phyloP scores from a whole-genome alignment of 23 red algal species.

The Gracilaria caudata region DNA sequence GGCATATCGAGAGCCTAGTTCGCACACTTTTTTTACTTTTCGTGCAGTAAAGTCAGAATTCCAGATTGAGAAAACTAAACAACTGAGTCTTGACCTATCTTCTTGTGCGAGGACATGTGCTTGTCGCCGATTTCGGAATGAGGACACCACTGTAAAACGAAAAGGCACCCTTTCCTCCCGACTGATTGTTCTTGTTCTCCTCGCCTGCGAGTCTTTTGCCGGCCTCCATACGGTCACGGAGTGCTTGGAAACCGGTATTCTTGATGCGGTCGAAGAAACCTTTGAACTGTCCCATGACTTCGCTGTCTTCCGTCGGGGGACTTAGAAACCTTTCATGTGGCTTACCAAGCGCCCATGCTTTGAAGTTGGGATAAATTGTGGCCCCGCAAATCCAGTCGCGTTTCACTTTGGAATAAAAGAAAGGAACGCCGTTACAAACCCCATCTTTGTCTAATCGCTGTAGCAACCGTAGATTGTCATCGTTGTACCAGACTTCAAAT shows the following conservation, averaged over 20 bases:
- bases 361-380: slow-evolving; percentile 95
- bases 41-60: slow-evolving; percentile 19
- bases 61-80: slow-evolving; percentile 13
- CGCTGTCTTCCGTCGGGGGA: slow-evolving; percentile 83
- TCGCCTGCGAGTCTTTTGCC: slow-evolving; percentile 66
- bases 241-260: slow-evolving; percentile 47
- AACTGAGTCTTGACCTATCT: background rate
- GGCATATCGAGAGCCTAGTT: slow-evolving; percentile 33
- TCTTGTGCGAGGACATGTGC: slow-evolving; percentile 35
- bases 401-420: slow-evolving; percentile 97
- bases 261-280: slow-evolving; percentile 67
- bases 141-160: slow-evolving; percentile 56
- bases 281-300: slow-evolving; percentile 74
- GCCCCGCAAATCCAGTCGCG: slow-evolving; percentile 96
- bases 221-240: slow-evolving; percentile 63
- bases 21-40: background rate
- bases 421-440: slow-evolving; percentile 94
- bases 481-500: slow-evolving; percentile 98
- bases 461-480: slow-evolving; percentile 91
- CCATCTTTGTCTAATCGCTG: slow-evolving; percentile 88
- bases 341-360: slow-evolving; percentile 85
- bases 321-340: slow-evolving; percentile 88
- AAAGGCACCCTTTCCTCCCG: slow-evolving; percentile 41
- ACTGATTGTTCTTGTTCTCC: slow-evolving; percentile 28
- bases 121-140: slow-evolving; percentile 42